Base-by-base conservation (phyloP, 331 rosid species). In the Acacia concinna region DNA sequence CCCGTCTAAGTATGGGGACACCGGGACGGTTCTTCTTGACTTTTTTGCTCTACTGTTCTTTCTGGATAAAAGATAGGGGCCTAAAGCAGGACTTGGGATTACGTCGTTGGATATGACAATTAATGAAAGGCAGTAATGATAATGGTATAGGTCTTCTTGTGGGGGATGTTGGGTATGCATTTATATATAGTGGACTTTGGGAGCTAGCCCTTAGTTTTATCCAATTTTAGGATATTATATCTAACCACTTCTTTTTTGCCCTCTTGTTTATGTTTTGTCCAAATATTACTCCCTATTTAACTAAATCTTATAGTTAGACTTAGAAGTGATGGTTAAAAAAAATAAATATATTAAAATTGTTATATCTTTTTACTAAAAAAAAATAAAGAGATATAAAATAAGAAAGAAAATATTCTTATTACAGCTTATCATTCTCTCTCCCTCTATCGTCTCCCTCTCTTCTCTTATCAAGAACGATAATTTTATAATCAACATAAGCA, bases 11-110 rank as follows among this genome's bases (percentile, higher is more conserved):
- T 70, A 17, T 12, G 4, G 75, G 34, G 21, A 64, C 23, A 43
- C n/a, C n/a, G n/a, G n/a, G n/a, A n/a, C n/a, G 8, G 21, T 74
- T 68, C 31, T 59, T 78, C 49, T 43, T 12, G 21, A 38, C 38
- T 46, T n/a, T 62, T 1, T 37, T 8, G 41, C 5, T 60, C 30
- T 30, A 6, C 9, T 30, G 41, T 56, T 64, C 2, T 35, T 40
- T 71, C 30, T 18, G 2, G 14, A 15, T 74, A 10, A 31, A 43
- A 43, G 10, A 10, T 21, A 60, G 8, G 0, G 30, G 62, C 52
- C 52, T 38, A 35, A 35, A 35, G 1, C 71, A 62, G 79, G 88
- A 91, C n/a, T 77, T 91, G 97, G 60, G 86, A 90, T 71, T 87
- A 38, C 91, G 91, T 85, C 59, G 7, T 27, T 51, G 12, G 59